Evolutionary conservation across 441 rosid genomes (phyloP).

Genomic region (Aleurites moluccanus): DNA sequence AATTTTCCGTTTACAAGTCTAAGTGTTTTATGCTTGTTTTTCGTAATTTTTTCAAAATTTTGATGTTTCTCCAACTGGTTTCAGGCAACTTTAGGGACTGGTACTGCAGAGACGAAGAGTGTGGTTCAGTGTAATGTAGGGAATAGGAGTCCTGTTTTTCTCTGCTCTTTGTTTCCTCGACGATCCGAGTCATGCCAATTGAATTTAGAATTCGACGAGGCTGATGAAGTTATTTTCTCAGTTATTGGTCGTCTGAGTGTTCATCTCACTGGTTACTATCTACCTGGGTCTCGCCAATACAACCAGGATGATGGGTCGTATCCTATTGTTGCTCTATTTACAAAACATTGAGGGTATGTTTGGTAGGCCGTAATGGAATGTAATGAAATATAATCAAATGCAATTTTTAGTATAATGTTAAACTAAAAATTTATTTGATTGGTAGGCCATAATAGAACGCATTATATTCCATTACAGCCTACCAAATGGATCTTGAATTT

Average conservation of each 20-base stretch:
- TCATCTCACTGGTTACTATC: constrained; percentile 75
- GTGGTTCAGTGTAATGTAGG: constrained; percentile 78
- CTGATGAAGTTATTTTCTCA: constrained; percentile 62
- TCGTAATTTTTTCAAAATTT: not conserved
- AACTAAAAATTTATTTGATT: too few species aligned
- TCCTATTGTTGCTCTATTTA: constrained; percentile 31
- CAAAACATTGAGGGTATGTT: too few species aligned
- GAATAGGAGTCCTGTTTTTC: constrained; percentile 51
- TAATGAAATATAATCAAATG: too few species aligned
- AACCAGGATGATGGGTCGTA: constrained; percentile 52
- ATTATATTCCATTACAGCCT: too few species aligned
- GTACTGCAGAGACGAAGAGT: constrained; percentile 36
- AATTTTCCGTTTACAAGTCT: too few species aligned
- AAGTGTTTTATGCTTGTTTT: constrained; percentile 2
- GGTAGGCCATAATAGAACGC: too few species aligned
- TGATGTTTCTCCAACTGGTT: too few species aligned
- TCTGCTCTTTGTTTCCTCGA: constrained; percentile 59
- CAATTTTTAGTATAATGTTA: too few species aligned
- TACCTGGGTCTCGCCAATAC: constrained; percentile 15
- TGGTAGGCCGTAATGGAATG: too few species aligned
- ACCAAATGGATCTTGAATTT: not conserved
- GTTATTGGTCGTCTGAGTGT: constrained; percentile 69
- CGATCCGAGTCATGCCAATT: constrained; percentile 54
- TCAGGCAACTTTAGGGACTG: constrained; percentile 69
- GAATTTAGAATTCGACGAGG: constrained; percentile 69